Conservation (phyloP, 2,329 filamentous ascomycete species). For the Aspergillus melleus region DNA sequence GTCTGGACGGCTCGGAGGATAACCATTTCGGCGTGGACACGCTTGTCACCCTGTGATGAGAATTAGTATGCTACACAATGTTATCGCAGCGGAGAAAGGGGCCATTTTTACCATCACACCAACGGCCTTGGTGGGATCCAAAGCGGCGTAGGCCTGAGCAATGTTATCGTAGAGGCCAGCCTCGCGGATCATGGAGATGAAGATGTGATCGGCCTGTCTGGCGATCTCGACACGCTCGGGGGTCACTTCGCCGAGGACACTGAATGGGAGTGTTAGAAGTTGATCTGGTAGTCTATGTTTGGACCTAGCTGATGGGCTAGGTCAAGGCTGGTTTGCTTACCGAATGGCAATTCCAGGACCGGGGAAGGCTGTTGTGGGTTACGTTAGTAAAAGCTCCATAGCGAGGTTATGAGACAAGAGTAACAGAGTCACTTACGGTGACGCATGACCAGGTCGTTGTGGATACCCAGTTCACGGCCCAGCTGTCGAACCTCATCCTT, state of each 20-base stretch:
- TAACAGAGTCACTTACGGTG: conserved; percentile 61
- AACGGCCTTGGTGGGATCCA: conserved; percentile 65
- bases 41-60: conserved; percentile 58
- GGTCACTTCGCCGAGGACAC: conserved; percentile 80
- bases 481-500: conserved; percentile 77
- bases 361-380: conserved; percentile 40
- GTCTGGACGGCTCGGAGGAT: conserved; percentile 62
- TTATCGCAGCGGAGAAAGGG: conserved; percentile 51
- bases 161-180: conserved; percentile 57
- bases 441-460: conserved; percentile 73
- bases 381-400: background rate
- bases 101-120: conserved; percentile 59
- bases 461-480: conserved; percentile 69
- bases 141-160: conserved; percentile 68
- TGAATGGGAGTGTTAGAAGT: background rate
- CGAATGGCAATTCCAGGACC: conserved; percentile 75
- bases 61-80: conserved; percentile 20
- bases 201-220: conserved; percentile 47
- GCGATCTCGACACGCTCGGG: conserved; percentile 76
- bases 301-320: background rate
- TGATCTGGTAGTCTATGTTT: background rate
- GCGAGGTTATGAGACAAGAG: background rate
- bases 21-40: conserved; percentile 65
- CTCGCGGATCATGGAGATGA: conserved; percentile 47
- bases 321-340: background rate